Evolutionary conservation across 805 yeast species (phyloP).

Genomic region (Yueomyces sinensis): DNA sequence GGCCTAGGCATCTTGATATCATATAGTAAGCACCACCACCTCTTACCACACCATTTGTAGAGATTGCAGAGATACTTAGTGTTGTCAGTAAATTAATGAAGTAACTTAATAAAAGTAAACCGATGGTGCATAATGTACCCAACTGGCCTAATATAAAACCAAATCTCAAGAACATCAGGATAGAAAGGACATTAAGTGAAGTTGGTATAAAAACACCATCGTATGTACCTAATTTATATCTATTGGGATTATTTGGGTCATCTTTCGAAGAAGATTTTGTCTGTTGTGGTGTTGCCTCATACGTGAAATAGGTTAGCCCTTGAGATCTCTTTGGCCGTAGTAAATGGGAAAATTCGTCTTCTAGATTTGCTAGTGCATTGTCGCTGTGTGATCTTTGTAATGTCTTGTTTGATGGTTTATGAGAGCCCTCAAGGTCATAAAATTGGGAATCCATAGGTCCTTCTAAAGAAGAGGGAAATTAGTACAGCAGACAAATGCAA

Average conservation of each 20-base stretch:
- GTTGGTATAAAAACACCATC: constrained; percentile 93
- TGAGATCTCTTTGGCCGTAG: constrained; percentile 6
- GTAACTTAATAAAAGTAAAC: constrained; percentile 59
- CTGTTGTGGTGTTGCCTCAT: constrained; percentile 14
- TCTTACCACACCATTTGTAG: constrained; percentile 92
- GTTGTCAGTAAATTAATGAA: constrained; percentile 75
- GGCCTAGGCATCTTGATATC: constrained; percentile 91
- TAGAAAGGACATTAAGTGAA: constrained; percentile 80
- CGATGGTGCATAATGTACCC: constrained; percentile 71
- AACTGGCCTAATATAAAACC: constrained; percentile 93
- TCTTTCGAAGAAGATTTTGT: constrained; percentile 17
- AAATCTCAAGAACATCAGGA: constrained; percentile 87
- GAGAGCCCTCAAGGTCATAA: constrained; percentile 24
- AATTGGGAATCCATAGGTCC: constrained; percentile 9
- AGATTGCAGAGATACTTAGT: constrained; percentile 83
- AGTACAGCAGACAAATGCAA: no score
- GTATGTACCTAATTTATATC: constrained; percentile 57
- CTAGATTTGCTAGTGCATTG: constrained; percentile 2
- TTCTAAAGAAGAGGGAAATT: no score
- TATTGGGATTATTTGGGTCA: constrained; percentile 23
- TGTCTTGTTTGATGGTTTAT: constrained; percentile 22
- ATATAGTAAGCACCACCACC: constrained; percentile 99
- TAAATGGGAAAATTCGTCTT: constrained; percentile 17
- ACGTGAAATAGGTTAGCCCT: constrained; percentile 20
- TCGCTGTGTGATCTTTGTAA: background rate